A percentile compares a stretch with the other conserved stretches of the same genome.
phyloP scores from a whole-genome alignment of 768 basidiomycete species.

The Hygrophoropsis aurantiaca region DNA sequence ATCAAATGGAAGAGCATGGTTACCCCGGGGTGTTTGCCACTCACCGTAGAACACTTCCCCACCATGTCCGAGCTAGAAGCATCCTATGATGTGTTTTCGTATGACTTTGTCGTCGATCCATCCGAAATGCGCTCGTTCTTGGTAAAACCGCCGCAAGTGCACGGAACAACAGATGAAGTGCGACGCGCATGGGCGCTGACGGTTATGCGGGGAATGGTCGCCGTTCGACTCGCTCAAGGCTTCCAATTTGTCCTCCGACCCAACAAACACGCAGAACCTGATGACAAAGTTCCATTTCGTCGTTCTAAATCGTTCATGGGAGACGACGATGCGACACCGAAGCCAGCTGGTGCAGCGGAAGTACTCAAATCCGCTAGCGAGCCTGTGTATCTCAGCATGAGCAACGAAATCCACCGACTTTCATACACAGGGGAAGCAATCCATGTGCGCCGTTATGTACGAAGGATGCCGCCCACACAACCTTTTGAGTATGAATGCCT shows the following conservation, averaged over 20 bases:
- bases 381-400: constrained; percentile 90
- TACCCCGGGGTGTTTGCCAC: constrained; percentile 83
- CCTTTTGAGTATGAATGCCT: constrained; percentile 82
- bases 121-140: constrained; percentile 86
- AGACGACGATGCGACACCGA: constrained; percentile 53
- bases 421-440: constrained; percentile 90
- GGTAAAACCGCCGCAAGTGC: constrained; percentile 59
- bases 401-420: constrained; percentile 92
- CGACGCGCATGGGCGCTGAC: constrained; percentile 72
- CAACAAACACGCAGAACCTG: constrained; percentile 18
- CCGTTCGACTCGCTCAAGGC: constrained; percentile 87
- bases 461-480: constrained; percentile 62
- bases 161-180: constrained; percentile 52
- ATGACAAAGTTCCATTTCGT: constrained; percentile 38
- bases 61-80: constrained; percentile 70
- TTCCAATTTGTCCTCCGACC: constrained; percentile 86
- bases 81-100: constrained; percentile 79
- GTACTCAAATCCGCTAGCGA: constrained; percentile 58
- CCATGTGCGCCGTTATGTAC: constrained; percentile 82
- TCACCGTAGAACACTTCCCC: constrained; percentile 90
- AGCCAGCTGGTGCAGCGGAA: constrained; percentile 64
- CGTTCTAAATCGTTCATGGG: constrained; percentile 58
- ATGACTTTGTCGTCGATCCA: constrained; percentile 85
- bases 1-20: constrained; percentile 90
- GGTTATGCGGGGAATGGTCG: constrained; percentile 93